Percentiles rank a stretch among this genome's conserved stretches.
Evolutionary conservation across 495 filamentous ascomycete genomes (phyloP).

Genomic region (Penicillium coprophilum): DNA sequence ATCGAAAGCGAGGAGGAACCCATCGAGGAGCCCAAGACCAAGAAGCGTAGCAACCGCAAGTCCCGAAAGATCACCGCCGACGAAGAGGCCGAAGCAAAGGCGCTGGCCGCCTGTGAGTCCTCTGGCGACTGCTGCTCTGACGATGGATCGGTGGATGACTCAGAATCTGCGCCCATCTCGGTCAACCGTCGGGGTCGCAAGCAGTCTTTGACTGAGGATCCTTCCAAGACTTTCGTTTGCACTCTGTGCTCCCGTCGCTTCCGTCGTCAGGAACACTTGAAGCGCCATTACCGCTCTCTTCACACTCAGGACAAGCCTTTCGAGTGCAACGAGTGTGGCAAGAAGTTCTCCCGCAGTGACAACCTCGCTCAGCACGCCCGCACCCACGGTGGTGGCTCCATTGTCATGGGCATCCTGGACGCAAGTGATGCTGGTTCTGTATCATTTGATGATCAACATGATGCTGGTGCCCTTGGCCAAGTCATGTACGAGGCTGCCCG

Average conservation of each 20-base stretch:
- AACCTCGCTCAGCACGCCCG: slow-evolving; percentile 95
- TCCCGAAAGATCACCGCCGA: slow-evolving; percentile 50
- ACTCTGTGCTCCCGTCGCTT: slow-evolving; percentile 94
- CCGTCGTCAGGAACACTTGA: slow-evolving; percentile 97
- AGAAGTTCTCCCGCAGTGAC: slow-evolving; percentile 98
- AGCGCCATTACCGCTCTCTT: slow-evolving; percentile 97
- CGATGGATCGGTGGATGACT: slow-evolving; percentile 23
- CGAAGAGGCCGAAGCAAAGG: slow-evolving; percentile 23
- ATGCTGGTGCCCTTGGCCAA: slow-evolving; percentile 62
- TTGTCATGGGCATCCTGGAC: slow-evolving; percentile 85
- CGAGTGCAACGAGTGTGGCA: slow-evolving; percentile 94
- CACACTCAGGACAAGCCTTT: slow-evolving; percentile 99
- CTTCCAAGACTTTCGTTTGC: slow-evolving; percentile 97
- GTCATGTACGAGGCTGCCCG: slow-evolving; percentile 76
- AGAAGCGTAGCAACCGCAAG: slow-evolving; percentile 57
- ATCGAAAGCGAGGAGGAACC: slow-evolving; percentile 26
- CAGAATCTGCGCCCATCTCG: slow-evolving; percentile 56
- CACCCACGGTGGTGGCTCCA: slow-evolving; percentile 86
- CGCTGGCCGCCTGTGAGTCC: slow-evolving; percentile 14
- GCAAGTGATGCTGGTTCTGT: slow-evolving; percentile 53
- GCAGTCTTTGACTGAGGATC: slow-evolving; percentile 97
- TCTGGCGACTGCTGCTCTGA: slow-evolving; percentile 20
- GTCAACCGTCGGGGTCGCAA: slow-evolving; percentile 94
- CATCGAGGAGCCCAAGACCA: slow-evolving; percentile 54
- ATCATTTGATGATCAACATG: slow-evolving; percentile 51